These are phyloP conservation scores for Oidiodendron maius DNA, from an alignment of 495 filamentous ascomycete genomes.

Conservation along the genomic window DNA sequence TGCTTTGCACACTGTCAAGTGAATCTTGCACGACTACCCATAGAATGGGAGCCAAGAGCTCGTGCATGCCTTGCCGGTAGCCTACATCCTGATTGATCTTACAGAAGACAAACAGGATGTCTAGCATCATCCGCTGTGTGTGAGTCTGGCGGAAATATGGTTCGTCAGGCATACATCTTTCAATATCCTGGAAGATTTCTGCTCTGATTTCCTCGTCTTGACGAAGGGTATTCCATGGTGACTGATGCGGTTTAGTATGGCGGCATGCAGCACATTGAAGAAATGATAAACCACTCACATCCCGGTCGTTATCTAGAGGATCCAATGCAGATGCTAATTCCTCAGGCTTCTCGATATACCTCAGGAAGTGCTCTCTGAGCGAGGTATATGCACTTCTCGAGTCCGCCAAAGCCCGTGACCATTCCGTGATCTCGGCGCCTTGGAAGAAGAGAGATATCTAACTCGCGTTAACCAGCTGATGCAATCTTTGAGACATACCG, in stretches of 20 bases:
- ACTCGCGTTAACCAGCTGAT: constrained; percentile 6
- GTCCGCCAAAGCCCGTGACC: constrained; percentile 59
- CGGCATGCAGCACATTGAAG: not conserved
- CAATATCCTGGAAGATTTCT: constrained; percentile 95
- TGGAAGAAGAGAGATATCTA: constrained; percentile 81
- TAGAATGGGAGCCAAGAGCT: constrained; percentile 83
- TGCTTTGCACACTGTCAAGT: constrained; percentile 18
- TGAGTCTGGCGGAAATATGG: constrained; percentile 75
- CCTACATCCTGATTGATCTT: constrained; percentile 85
- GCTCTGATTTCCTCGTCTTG: constrained; percentile 76
- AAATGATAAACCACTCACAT: constrained; percentile 46
- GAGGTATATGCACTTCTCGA: constrained; percentile 69
- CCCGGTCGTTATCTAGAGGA: constrained; percentile 78
- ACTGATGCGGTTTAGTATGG: constrained; percentile 43
- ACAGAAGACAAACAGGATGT: constrained; percentile 89
- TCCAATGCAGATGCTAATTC: constrained; percentile 69
- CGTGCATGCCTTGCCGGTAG: constrained; percentile 97
- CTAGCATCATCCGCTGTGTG: constrained; percentile 76
- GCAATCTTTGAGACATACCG: not conserved
- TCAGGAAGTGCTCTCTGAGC: constrained; percentile 66
- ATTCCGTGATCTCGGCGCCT: constrained; percentile 56
- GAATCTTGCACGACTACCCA: constrained; percentile 86
- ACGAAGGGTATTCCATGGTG: constrained; percentile 81
- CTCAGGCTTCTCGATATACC: constrained; percentile 75
- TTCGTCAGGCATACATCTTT: constrained; percentile 88